Evolutionary conservation across 1,284 basidiomycete genomes (phyloP), one percentile per base, ranked within the genome.

Genomic region (Ustilago esculenta): DNA sequence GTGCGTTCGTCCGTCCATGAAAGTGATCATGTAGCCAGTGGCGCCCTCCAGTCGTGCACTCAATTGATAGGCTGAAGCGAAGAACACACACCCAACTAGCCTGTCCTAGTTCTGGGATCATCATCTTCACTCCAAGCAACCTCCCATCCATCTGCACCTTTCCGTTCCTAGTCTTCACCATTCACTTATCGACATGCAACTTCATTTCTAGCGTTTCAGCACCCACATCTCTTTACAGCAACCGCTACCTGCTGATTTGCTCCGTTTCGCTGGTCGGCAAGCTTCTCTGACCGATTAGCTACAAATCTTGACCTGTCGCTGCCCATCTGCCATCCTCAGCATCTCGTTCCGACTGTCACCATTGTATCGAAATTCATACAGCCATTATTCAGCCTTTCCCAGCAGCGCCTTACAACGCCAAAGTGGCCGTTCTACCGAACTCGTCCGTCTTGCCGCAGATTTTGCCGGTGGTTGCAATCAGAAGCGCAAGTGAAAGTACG

Each of bases 171-270:
- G n/a, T 4, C 34, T 40, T 18, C 30, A 23, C 21, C 27, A 50
- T 12, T 21, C 32, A 30, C 29, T 9, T 14, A 11, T 21, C 41
- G 29, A 30, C 41, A 43, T 43, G 41, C 41, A 43, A 29, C 41
- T 43, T 43, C 41, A 30, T 43, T 43, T 18, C 27, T 20, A 32
- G 10, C 27, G 20, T 21, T 43, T n/a, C 41, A 43, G 11, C 41
- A 21, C 41, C 41, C 41, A 30, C 29, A 20, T 27, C n/a, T 43
- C 41, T 32, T 21, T 20, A 20, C 35, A 4, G 3, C 18, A 37
- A 18, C 35, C 35, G n/a, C 35, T 14, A 17, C 35, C 14, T 5
- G n/a, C 5, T 20, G 12, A 8, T 20, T 21, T 37, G 35, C 17
- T 20, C 17, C 35, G 18, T 18, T 14, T 18, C 18, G 17, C 6